These are phyloP conservation scores for Kuraishia cidri DNA, from an alignment of 805 yeast species.

Conservation along the genomic window DNA sequence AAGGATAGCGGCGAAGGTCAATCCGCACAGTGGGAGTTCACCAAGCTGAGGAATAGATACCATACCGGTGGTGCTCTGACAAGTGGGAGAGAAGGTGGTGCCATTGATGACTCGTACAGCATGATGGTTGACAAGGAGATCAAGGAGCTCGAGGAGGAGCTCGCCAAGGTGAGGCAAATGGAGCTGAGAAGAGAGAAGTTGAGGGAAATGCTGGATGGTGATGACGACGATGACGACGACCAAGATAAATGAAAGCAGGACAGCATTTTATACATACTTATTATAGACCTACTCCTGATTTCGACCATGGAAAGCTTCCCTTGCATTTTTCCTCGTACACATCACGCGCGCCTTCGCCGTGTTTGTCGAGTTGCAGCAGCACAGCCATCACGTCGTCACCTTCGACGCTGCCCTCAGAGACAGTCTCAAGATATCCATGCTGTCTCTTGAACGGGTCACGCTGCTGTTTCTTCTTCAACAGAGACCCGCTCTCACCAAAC, in stretches of 20 bases:
- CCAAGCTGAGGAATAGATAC: conserved; percentile 20
- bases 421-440: neutral
- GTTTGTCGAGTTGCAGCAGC: conserved; percentile 16
- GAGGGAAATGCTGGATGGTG: conserved; percentile 39
- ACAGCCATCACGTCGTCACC: conserved; percentile 8
- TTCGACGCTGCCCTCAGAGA: conserved; percentile 5
- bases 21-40: conserved; percentile 36
- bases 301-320: conserved; percentile 12
- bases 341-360: conserved; percentile 16
- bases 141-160: conserved; percentile 49
- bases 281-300: neutral
- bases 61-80: conserved; percentile 31
- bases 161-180: conserved; percentile 51
- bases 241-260: neutral
- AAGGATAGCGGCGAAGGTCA: conserved; percentile 52
- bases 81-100: neutral
- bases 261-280: neutral
- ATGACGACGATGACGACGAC: conserved; percentile 10
- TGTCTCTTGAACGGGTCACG: conserved; percentile 44
- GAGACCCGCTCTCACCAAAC: conserved; percentile 40
- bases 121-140: conserved; percentile 71
- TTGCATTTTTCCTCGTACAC: conserved; percentile 11
- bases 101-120: conserved; percentile 22
- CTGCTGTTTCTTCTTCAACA: conserved; percentile 34
- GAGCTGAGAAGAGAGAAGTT: conserved; percentile 52